Conservation (phyloP, 2,329 filamentous ascomycete species). For the Zelopaecilomyces penicillatus region DNA sequence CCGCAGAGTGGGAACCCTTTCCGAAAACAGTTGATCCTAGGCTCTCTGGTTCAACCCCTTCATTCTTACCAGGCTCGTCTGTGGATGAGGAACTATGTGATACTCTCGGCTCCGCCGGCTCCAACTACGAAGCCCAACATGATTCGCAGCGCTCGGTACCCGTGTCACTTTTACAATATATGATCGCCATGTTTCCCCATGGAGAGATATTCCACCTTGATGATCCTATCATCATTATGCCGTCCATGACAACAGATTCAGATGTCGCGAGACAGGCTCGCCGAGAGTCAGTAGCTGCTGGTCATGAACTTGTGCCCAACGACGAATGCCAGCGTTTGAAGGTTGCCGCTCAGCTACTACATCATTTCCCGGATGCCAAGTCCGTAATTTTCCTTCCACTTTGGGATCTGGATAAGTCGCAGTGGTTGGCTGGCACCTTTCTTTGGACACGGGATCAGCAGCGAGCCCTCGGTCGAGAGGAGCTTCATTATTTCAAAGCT, state of each 20-base stretch:
- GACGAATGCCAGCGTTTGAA: not conserved
- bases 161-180: not conserved
- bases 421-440: conserved; percentile 5
- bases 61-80: not conserved
- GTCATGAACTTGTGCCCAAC: not conserved
- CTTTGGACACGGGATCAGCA: conserved; percentile 6
- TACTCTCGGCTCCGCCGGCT: not conserved
- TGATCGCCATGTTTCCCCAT: not conserved
- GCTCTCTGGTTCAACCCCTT: not conserved
- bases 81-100: not conserved
- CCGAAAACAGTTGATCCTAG: not conserved
- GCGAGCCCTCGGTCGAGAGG: conserved; percentile 3
- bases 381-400: conserved; percentile 4
- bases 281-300: not conserved
- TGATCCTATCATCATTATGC: not conserved
- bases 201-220: conserved; percentile 1
- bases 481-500: conserved; percentile 5
- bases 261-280: not conserved
- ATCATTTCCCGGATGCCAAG: conserved; percentile 1
- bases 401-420: conserved; percentile 2
- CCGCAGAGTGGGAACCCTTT: not conserved
- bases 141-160: not conserved
- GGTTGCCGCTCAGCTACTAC: not conserved
- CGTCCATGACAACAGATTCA: not conserved
- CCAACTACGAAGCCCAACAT: not conserved